A percentile compares a stretch with the other conserved stretches of the same genome.
Conservation (phyloP, 176 grass and related monocot genomes). For the Alloteropsis semialata region DNA sequence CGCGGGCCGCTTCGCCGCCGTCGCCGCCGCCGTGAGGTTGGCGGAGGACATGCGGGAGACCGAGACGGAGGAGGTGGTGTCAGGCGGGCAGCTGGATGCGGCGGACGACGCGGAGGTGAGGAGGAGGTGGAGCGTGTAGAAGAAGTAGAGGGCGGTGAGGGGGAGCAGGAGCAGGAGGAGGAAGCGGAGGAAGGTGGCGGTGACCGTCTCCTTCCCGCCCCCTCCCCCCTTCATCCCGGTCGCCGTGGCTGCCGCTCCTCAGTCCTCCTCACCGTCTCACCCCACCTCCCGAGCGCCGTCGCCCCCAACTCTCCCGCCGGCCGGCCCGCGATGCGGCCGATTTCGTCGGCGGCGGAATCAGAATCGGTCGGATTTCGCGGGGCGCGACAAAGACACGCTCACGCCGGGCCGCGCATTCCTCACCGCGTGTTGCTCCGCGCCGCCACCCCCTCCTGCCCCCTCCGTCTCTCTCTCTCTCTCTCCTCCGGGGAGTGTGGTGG, state of each 20-base stretch:
- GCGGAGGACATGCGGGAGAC: constrained; percentile 1
- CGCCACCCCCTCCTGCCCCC: neutral
- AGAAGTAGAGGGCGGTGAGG: constrained; percentile 64
- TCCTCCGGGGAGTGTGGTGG: neutral
- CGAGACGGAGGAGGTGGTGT: neutral
- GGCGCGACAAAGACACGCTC: constrained; percentile 18
- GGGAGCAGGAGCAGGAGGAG: constrained; percentile 66
- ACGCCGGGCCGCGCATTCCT: constrained; percentile 33
- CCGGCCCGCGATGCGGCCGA: neutral
- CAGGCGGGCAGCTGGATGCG: constrained; percentile 36
- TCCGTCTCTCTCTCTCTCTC: neutral
- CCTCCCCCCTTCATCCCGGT: constrained; percentile 52
- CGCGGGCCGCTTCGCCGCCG: neutral
- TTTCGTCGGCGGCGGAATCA: neutral
- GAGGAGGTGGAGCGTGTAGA: constrained; percentile 87
- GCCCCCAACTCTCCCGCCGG: neutral
- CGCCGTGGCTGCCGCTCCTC: constrained; percentile 24
- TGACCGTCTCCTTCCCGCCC: constrained; percentile 43
- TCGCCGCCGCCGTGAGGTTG: constrained; percentile 18
- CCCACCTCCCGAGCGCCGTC: neutral
- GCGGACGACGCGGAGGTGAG: constrained; percentile 47
- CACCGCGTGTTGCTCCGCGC: constrained; percentile 22
- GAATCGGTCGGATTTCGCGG: neutral
- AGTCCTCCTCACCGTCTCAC: neutral
- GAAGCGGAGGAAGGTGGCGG: constrained; percentile 51